A percentile compares a stretch with the other conserved stretches of the same genome.
These are phyloP conservation scores for Glebionis coronaria DNA, from an alignment of 129 eudicot species.

Conservation along the genomic window DNA sequence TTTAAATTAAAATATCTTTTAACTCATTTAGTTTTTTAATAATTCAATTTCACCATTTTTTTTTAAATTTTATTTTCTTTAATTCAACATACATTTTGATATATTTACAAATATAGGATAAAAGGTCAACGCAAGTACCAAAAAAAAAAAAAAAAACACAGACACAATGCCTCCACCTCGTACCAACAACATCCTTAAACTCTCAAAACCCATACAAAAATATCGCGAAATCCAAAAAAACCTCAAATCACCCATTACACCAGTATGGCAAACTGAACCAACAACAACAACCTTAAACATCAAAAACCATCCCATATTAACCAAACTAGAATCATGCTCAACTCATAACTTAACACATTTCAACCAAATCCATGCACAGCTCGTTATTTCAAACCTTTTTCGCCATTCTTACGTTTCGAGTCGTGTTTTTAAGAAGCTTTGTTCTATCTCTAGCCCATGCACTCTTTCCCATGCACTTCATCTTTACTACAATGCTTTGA, in stretches of 20 bases:
- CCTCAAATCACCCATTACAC: conserved; percentile 36
- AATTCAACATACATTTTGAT: too few relatives aligned
- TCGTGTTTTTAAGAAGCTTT: conserved; percentile 56
- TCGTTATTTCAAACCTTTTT: conserved; percentile 49
- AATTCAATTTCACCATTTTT: too few relatives aligned
- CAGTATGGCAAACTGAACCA: too few relatives aligned
- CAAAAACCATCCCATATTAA: conserved; percentile 47
- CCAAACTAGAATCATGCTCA: conserved; percentile 36
- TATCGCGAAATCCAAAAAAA: conserved; percentile 49
- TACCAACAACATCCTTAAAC: conserved; percentile 29
- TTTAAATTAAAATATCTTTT: too few relatives aligned
- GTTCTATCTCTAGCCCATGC: conserved; percentile 33
- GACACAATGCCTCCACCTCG: conserved; percentile 18
- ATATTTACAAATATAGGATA: neutral
- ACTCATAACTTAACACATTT: conserved; percentile 25
- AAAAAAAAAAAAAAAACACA: conserved; percentile 14
- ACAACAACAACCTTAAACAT: conserved; percentile 23
- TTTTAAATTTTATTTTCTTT: too few relatives aligned
- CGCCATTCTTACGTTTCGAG: conserved; percentile 53
- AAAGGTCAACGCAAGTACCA: conserved; percentile 5
- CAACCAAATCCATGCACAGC: conserved; percentile 61
- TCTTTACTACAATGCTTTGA: conserved; percentile 27
- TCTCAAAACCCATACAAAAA: conserved; percentile 45
- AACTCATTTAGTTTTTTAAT: too few relatives aligned
- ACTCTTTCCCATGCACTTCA: conserved; percentile 36